Conservation (phyloP, 1,139 yeast genomes). For the Suhomyces guaymorum region DNA sequence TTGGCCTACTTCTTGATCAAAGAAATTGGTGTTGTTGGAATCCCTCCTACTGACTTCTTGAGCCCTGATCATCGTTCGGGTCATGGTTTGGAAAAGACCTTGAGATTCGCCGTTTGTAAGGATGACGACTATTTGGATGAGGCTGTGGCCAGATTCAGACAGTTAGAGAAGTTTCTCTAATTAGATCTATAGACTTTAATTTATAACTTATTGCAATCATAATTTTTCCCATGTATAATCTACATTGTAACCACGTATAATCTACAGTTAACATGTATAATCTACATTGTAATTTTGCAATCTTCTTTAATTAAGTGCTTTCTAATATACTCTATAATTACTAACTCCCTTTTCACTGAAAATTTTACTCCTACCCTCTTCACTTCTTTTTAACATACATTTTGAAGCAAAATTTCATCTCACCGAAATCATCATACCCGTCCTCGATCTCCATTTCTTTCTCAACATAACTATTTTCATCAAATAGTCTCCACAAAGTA, state of each 20-base stretch:
- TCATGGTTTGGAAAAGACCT: slow-evolving; percentile 74
- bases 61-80: slow-evolving; percentile 60
- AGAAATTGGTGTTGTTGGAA: slow-evolving; percentile 91
- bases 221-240: too few species aligned
- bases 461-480: slow-evolving; percentile 27
- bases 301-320: too few species aligned
- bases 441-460: slow-evolving; percentile 41
- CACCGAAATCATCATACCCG: slow-evolving; percentile 89
- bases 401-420: slow-evolving; percentile 60
- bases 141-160: slow-evolving; percentile 74
- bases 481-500: slow-evolving; percentile 56
- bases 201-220: too few species aligned
- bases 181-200: too few species aligned
- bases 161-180: slow-evolving; percentile 57
- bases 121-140: slow-evolving; percentile 76
- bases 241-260: too few species aligned
- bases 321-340: too few species aligned
- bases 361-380: too few species aligned
- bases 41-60: slow-evolving; percentile 94
- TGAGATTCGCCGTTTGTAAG: slow-evolving; percentile 95
- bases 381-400: slow-evolving; percentile 29
- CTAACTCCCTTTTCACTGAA: too few species aligned
- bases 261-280: too few species aligned
- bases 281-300: too few species aligned
- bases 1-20: slow-evolving; percentile 90